phyloP scores from a whole-genome alignment of 2,329 filamentous ascomycete species.

The Helotiales sp. region DNA sequence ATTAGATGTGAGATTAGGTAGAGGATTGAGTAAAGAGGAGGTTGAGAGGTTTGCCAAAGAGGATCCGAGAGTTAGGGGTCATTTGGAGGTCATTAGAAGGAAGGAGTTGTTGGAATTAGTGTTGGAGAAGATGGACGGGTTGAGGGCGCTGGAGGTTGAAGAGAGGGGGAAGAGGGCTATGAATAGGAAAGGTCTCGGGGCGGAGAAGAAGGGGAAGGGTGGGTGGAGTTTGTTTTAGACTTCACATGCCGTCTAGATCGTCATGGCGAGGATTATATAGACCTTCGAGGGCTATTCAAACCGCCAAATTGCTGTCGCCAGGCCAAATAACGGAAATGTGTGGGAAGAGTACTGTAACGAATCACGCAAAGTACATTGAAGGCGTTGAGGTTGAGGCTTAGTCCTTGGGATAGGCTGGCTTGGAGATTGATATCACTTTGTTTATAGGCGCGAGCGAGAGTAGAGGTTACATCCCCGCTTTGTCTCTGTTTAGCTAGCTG shows the following conservation, averaged over 20 bases:
- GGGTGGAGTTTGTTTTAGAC: constrained; percentile 30
- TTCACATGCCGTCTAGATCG: background rate
- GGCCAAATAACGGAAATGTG: too few relatives aligned
- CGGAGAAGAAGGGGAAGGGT: constrained; percentile 16
- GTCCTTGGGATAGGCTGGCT: background rate
- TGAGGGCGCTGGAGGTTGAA: constrained; percentile 78
- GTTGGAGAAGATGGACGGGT: constrained; percentile 90
- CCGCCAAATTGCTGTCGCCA: too few relatives aligned
- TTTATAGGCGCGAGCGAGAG: background rate
- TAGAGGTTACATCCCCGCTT: background rate
- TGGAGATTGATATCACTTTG: constrained; percentile 7
- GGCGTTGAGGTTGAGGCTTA: background rate
- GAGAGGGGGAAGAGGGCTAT: constrained; percentile 48
- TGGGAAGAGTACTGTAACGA: constrained; percentile 11
- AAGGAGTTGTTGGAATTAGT: constrained; percentile 94
- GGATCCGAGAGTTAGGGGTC: constrained; percentile 83
- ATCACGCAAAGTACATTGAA: constrained; percentile 4
- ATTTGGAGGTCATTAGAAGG: constrained; percentile 86
- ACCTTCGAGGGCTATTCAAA: too few relatives aligned
- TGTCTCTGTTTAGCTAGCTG: background rate
- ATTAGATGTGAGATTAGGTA: constrained; percentile 81
- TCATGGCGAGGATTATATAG: background rate
- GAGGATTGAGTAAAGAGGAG: constrained; percentile 74
- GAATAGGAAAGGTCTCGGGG: constrained; percentile 11
- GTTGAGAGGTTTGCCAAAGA: constrained; percentile 90